Evolutionary conservation across 257 asterid species (phyloP).

Genomic region (Nicotiana attenuata): DNA sequence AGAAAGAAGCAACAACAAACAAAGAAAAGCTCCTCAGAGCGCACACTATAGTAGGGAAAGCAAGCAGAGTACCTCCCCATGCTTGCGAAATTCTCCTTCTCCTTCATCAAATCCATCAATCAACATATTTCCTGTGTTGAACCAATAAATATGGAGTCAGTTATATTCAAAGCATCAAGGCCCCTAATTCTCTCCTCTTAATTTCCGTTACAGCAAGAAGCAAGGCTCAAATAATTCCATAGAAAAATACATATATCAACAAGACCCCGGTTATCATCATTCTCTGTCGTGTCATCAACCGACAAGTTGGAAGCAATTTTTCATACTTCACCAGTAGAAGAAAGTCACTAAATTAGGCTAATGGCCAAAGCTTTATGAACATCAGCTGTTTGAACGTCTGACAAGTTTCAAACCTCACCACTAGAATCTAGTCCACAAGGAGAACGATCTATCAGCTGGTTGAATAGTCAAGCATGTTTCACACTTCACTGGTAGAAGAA

Average conservation of each 20-base stretch:
- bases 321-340: background rate
- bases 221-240: background rate
- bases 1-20: background rate
- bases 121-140: conserved; percentile 51
- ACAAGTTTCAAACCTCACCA: background rate
- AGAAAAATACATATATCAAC: background rate
- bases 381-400: background rate
- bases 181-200: background rate
- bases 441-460: background rate
- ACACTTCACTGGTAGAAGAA: background rate
- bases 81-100: conserved; percentile 36
- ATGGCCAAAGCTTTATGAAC: background rate
- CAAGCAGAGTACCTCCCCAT: background rate
- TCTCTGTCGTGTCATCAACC: background rate
- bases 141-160: conserved; percentile 7
- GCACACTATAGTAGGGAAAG: background rate
- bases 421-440: background rate
- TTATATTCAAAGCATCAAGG: background rate
- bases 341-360: background rate
- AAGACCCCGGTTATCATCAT: background rate
- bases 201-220: background rate
- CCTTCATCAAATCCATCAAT: conserved; percentile 38
- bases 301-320: background rate
- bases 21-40: background rate
- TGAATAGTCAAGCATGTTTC: background rate